A percentile compares a stretch with the other conserved stretches of the same genome.
Conservation (phyloP, 2,329 filamentous ascomycete genomes). For the Ascochyta rabiei region DNA sequence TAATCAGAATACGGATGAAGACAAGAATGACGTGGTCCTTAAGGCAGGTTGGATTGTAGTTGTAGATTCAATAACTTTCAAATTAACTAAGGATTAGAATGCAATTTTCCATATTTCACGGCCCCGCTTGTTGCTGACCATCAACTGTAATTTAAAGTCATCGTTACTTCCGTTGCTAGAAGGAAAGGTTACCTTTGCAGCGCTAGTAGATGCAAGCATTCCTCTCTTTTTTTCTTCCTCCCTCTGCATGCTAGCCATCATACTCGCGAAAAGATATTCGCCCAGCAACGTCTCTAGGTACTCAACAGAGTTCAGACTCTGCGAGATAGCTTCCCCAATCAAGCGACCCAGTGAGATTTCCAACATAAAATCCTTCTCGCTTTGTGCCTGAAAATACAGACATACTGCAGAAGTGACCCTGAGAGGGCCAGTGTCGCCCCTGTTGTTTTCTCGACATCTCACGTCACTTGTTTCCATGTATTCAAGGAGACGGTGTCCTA, state of each 20-base stretch:
- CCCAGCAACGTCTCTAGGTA: not conserved
- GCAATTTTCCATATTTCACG: not conserved
- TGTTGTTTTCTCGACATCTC: not conserved
- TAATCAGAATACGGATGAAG: not conserved
- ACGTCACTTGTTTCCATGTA: not conserved
- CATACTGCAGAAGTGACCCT: not conserved
- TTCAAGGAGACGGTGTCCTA: not conserved
- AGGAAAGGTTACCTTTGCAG: not conserved
- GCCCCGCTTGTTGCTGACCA: not conserved
- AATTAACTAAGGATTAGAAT: not conserved
- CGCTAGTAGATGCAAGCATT: not conserved
- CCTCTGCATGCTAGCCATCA: not conserved
- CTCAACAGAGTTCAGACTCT: not conserved
- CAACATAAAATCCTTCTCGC: not conserved
- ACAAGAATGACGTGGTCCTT: not conserved
- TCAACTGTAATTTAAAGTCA: not conserved
- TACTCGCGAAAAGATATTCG: not conserved
- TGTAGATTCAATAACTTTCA: not conserved
- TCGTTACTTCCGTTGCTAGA: not conserved
- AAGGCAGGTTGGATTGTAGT: not conserved
- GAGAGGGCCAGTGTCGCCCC: not conserved
- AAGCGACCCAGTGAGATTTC: not conserved
- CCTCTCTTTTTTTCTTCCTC: not conserved
- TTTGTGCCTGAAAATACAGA: not conserved
- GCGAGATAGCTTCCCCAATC: not conserved